Conservation (phyloP, 2,329 filamentous ascomycete genomes). For the Hysterium pulicare region DNA sequence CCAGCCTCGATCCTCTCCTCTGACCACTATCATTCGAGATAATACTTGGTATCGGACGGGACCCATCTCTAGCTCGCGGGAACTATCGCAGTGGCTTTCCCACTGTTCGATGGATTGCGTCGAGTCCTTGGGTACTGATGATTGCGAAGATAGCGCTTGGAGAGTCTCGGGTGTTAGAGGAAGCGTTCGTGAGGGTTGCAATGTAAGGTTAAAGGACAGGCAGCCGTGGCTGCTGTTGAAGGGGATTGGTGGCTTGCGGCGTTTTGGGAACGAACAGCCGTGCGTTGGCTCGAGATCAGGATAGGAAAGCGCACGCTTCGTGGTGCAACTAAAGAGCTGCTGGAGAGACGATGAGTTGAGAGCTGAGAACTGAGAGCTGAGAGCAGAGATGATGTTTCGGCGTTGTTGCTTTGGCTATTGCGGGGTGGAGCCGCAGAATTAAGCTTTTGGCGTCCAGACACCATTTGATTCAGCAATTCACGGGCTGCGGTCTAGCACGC, state of each 20-base stretch:
- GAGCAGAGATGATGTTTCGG: no score
- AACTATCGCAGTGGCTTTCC: conserved; percentile 6
- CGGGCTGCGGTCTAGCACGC: no score
- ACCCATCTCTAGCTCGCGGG: conserved; percentile 8
- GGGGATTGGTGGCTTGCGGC: conserved; percentile 4
- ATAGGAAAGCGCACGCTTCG: no score
- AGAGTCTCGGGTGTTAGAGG: conserved; percentile 8
- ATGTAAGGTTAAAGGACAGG: no score
- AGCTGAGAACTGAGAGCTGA: no score
- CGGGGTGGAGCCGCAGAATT: no score
- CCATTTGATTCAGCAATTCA: no score
- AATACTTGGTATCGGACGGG: conserved; percentile 5
- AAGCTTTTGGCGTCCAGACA: no score
- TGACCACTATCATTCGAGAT: conserved; percentile 8
- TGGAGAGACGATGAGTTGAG: no score
- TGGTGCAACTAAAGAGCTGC: no score
- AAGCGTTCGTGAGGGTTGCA: background rate
- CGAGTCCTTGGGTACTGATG: conserved; percentile 3
- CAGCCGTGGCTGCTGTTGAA: background rate
- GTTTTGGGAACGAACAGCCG: conserved; percentile 5
- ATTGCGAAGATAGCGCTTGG: conserved; percentile 7
- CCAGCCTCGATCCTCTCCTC: conserved; percentile 9
- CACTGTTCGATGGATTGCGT: conserved; percentile 6
- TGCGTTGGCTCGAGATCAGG: conserved; percentile 3
- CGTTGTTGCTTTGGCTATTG: no score